Base-by-base conservation (phyloP, 495 filamentous ascomycete genomes). In the Penicillium egyptiacum region DNA sequence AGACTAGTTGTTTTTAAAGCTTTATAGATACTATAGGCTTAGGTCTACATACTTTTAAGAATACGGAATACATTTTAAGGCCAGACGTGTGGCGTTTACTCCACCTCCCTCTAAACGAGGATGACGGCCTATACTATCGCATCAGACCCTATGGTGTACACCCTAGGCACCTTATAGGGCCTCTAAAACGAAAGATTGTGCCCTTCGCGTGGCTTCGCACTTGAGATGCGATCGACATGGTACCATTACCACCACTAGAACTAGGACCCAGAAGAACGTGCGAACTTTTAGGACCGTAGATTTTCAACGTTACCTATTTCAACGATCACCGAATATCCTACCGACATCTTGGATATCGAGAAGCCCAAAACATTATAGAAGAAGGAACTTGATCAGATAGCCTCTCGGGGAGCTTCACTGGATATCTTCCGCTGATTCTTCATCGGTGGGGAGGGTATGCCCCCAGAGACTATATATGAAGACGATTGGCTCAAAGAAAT, bases 1-100 rank as follows among this genome's bases (percentile, higher is more conserved):
- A 61, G 59, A 67, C 56, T 23, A 54, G 56, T 20, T 55, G 28
- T 57, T 49, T 55, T 16, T 56, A 62, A 45, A 49, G 41, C 16
- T 67, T 64, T 28, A 64, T 64, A 53, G 61, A 67, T 46, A 33
- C 53, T 48, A 20, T 52, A 25, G 64, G 61, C 19, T 30, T 22
- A 30, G 64, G 64, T 14, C 61, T 58, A 43, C 63, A 64, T 53
- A n/a, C 25, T 7, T 40, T 1, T 40, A 35, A 22, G 11, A 26
- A 53, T 20, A 4, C 41, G n/a, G 52, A 52, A 39, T 30, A 41
- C 17, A 59, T 65, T 11, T 28, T 6, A 39, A 50, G 58, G 37
- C 20, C 47, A 31, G 62, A 62, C 40, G 52, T 56, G 1, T 65
- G 62, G 62, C 55, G 53, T 19, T 39, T 65, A 11, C 49, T 61